Percentiles rank a stretch among this genome's conserved stretches.
phyloP scores from a whole-genome alignment of 192 early-diverging fungal species.

The Backusella psychrophila region DNA sequence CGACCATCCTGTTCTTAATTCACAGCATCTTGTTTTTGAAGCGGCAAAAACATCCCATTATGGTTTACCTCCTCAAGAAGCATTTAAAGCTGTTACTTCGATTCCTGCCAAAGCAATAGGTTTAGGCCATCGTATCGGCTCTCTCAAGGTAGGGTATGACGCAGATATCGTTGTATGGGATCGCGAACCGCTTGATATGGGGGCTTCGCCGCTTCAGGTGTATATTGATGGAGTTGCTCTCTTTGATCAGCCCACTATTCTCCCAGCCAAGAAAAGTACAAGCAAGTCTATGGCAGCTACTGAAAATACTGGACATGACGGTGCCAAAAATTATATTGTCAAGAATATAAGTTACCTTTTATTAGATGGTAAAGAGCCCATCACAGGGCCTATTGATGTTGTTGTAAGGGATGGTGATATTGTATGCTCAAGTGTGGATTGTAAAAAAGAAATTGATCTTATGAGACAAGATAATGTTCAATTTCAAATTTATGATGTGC shows the following conservation, averaged over 20 bases:
- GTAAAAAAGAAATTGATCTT: neutral
- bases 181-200: constrained; percentile 63
- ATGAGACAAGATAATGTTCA: neutral
- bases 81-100: constrained; percentile 66
- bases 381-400: constrained; percentile 6
- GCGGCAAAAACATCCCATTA: constrained; percentile 74
- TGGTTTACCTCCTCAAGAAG: constrained; percentile 55
- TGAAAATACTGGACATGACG: neutral
- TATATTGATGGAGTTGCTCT: constrained; percentile 69
- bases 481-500: constrained; percentile 46
- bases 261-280: constrained; percentile 18
- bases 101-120: constrained; percentile 71
- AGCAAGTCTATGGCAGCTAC: constrained; percentile 3
- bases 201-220: constrained; percentile 73
- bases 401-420: constrained; percentile 49
- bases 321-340: neutral
- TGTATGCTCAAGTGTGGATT: constrained; percentile 43
- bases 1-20: constrained; percentile 77
- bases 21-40: constrained; percentile 74
- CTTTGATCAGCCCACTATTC: constrained; percentile 37
- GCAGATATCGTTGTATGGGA: constrained; percentile 83
- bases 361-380: neutral
- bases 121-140: constrained; percentile 64
- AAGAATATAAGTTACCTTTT: neutral
- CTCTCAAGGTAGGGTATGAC: constrained; percentile 65